phyloP scores from a whole-genome alignment of 164 flowering plant genomes.

The Platanus orientalis region DNA sequence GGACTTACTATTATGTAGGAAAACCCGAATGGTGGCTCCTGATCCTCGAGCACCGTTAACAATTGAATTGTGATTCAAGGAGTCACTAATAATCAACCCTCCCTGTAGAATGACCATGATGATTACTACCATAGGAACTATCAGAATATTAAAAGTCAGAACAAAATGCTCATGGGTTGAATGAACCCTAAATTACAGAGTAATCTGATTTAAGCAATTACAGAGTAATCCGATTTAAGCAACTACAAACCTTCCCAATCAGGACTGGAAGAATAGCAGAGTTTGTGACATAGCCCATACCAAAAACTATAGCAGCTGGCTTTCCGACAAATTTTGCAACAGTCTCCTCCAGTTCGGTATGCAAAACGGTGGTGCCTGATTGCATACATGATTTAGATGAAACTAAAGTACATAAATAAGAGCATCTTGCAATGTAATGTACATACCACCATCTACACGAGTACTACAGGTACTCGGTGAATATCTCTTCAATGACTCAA shows the following conservation, averaged over 20 bases:
- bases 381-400: slow-evolving; percentile 11
- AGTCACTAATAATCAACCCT: slow-evolving; percentile 87
- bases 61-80: slow-evolving; percentile 93
- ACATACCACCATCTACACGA: slow-evolving; percentile 88
- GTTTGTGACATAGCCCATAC: slow-evolving; percentile 97
- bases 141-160: background rate
- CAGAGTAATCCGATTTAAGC: too few species aligned
- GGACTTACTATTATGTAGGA: slow-evolving; percentile 88
- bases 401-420: slow-evolving; percentile 1
- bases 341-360: slow-evolving; percentile 67
- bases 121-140: slow-evolving; percentile 6
- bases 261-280: slow-evolving; percentile 87
- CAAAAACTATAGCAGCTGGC: slow-evolving; percentile 81
- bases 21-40: slow-evolving; percentile 91
- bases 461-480: slow-evolving; percentile 87
- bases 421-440: background rate
- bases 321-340: slow-evolving; percentile 90
- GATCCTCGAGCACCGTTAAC: slow-evolving; percentile 99
- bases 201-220: slow-evolving; percentile 1
- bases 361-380: slow-evolving; percentile 79
- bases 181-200: background rate
- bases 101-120: slow-evolving; percentile 44
- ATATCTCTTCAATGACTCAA: slow-evolving; percentile 66
- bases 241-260: slow-evolving; percentile 66
- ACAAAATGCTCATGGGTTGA: background rate